Base-by-base conservation (phyloP, 2,329 filamentous ascomycete species). In the Apiospora hydei region DNA sequence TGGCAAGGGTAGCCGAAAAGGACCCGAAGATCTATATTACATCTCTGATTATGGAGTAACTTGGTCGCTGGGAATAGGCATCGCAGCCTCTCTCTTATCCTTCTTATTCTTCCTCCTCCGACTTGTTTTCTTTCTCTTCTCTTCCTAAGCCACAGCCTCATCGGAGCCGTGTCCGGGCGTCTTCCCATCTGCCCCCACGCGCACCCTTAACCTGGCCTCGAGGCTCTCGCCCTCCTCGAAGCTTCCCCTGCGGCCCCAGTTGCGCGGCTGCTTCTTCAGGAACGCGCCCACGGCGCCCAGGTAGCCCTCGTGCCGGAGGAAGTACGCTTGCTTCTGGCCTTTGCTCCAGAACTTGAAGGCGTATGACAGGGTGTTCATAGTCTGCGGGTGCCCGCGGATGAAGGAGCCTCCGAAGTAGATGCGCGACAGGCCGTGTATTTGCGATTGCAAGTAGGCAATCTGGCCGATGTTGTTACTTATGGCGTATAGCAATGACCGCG, bases 361-460 rank as follows among this genome's bases (percentile, higher is more conserved):
- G 80, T 98, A 99, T 71, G 93, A 95, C 13, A 99, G 87, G 0
- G 96, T 98, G 82, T 98, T 97, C 90, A 99, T 99, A 16, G 96
- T 99, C 84, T 98, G 96, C 21, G 93, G 91, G 82, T 99, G 96
- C 53, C 96, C 96, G 57, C 96, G 92, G 80, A 99, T 98, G 81
- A 98, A 99, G 8, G 93, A 96, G 34, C 96, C 96, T 30, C 96
- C 96, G 82, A 99, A 99, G 85, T 99, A 99, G 73, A 99, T 98
- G 79, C 96, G 91, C 74, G 94, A 93, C 38, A 98, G 87, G 66
- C 92, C 90, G 84, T 99, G 96, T 80, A 98, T 96, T 81, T 98
- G 95, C 7, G 94, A 96, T 81, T 98, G 96, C n/a, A 99, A 87
- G 82, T 96, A 98, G 61, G 96, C 95, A 77, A 99, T 97, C 84